Conservation (phyloP, 768 basidiomycete species). For the Inosperma sp. region DNA sequence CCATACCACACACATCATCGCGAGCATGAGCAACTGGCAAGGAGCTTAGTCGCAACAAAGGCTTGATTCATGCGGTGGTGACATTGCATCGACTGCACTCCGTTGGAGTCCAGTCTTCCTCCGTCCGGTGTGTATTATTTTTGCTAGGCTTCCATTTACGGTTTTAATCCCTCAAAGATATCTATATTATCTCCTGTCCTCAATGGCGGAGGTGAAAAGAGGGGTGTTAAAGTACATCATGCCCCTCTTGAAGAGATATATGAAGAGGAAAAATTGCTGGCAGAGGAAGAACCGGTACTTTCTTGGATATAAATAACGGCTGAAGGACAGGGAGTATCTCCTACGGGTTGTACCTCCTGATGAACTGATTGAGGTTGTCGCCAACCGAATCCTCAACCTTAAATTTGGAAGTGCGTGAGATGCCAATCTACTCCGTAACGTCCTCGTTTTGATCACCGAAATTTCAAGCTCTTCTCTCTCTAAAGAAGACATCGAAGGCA, state of each 20-base stretch:
- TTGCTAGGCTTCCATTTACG: background rate
- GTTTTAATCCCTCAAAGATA: slow-evolving; percentile 16
- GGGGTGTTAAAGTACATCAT: slow-evolving; percentile 26
- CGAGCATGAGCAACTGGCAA: slow-evolving; percentile 34
- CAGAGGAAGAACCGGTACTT: slow-evolving; percentile 25
- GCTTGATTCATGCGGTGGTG: slow-evolving; percentile 32
- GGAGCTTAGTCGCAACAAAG: slow-evolving; percentile 31
- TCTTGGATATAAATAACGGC: background rate
- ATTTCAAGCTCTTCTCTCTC: slow-evolving; percentile 26
- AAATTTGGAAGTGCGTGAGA: slow-evolving; percentile 38
- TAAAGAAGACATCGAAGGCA: slow-evolving; percentile 26
- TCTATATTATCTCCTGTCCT: slow-evolving; percentile 31
- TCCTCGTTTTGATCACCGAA: background rate
- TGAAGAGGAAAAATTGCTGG: slow-evolving; percentile 15
- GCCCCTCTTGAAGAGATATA: slow-evolving; percentile 27
- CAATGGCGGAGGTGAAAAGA: slow-evolving; percentile 32
- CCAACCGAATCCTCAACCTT: slow-evolving; percentile 35
- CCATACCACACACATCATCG: slow-evolving; percentile 35
- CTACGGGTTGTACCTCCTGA: slow-evolving; percentile 27
- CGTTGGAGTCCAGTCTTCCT: slow-evolving; percentile 28
- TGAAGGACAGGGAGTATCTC: slow-evolving; percentile 25
- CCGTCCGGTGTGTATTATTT: slow-evolving; percentile 27
- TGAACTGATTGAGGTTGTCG: slow-evolving; percentile 30
- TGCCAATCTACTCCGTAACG: background rate
- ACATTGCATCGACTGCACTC: slow-evolving; percentile 32